A percentile compares a stretch with the other conserved stretches of the same genome.
phyloP scores from a whole-genome alignment of 2,329 filamentous ascomycete species.

The Trichoderma semiorbis region DNA sequence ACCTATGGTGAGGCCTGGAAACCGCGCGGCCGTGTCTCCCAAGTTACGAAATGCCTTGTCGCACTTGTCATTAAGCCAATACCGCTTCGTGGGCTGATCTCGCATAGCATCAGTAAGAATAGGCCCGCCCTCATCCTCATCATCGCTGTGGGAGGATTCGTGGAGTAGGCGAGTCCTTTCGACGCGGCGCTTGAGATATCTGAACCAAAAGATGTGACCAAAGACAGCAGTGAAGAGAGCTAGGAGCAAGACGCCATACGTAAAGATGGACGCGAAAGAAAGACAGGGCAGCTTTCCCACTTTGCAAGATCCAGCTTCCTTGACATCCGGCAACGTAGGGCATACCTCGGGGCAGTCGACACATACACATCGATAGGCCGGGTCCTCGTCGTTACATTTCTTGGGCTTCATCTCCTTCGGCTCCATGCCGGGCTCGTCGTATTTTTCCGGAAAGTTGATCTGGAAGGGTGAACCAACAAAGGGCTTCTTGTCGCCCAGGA shows the following conservation, averaged over 20 bases:
- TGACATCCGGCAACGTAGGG: constrained; percentile 74
- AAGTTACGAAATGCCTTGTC: constrained; percentile 77
- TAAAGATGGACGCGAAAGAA: constrained; percentile 85
- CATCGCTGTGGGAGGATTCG: constrained; percentile 78
- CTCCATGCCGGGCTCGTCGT: constrained; percentile 66
- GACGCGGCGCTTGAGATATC: constrained; percentile 68
- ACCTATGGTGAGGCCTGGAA: constrained; percentile 78
- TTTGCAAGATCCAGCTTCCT: constrained; percentile 66
- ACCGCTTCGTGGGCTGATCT: constrained; percentile 74
- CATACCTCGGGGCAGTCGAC: constrained; percentile 89
- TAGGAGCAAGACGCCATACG: constrained; percentile 74
- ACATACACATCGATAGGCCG: constrained; percentile 84
- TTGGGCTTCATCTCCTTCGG: constrained; percentile 70
- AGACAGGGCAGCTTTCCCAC: constrained; percentile 89
- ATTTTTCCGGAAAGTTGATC: constrained; percentile 79
- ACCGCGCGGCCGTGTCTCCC: constrained; percentile 75
- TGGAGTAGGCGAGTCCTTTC: constrained; percentile 85
- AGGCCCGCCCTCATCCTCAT: constrained; percentile 84
- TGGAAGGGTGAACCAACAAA: constrained; percentile 89
- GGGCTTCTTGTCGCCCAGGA: constrained; percentile 86
- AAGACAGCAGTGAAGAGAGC: constrained; percentile 63
- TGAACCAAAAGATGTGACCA: constrained; percentile 72
- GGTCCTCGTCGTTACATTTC: constrained; percentile 85
- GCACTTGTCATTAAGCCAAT: constrained; percentile 78
- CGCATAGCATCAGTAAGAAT: constrained; percentile 73